Evolutionary conservation across 345 rosid species (phyloP), one percentile per base, ranked within the genome.

Genomic region (Sisymbrium altissimum): DNA sequence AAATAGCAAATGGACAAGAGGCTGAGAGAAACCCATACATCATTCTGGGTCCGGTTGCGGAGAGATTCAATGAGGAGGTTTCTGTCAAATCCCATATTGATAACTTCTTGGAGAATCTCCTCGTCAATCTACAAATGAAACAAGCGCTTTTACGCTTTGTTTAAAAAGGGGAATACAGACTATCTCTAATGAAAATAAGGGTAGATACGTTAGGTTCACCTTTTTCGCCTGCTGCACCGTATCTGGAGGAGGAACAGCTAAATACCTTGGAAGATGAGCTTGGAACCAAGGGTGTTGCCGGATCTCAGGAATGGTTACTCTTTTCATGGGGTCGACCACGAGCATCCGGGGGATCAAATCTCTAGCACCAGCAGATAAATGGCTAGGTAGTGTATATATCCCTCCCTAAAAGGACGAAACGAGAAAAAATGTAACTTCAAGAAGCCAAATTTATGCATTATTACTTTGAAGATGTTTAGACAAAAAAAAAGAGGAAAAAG

Each of bases 331-430:
- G 64, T 95, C 96, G 29, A 92, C 98, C 35, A 92, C 87, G 64
- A 95, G 97, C 96, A 95, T 87, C 82, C 92, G 81, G 53, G 93
- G 94, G 40, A 95, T 95, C 83, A 95, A 81, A 77, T 95, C 96
- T 82, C 92, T 85, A 66, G 99, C 92, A 44, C 94, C 91, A 12
- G 82, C 76, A 35, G 99, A 88, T 67, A 95, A 82, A 80, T 90
- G 96, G 81, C 96, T 88, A 36, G 99, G 98, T 68, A 92, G 88
- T 63, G 98, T 92, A 75, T 92, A 95, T 78, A 88, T 83, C 54
- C 96, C 99, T 71, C 83, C 87, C 98, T 95, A 71, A 50, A 27
- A 68, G 70, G 29, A 71, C 5, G n/a, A 45, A 59, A 77, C 25
- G 49, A 41, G 33, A 50, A n/a, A 30, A 57, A 59, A 67, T 3